These are phyloP conservation scores for Musa balbisiana DNA, from an alignment of 202 grass and related monocot genomes.

Conservation along the genomic window DNA sequence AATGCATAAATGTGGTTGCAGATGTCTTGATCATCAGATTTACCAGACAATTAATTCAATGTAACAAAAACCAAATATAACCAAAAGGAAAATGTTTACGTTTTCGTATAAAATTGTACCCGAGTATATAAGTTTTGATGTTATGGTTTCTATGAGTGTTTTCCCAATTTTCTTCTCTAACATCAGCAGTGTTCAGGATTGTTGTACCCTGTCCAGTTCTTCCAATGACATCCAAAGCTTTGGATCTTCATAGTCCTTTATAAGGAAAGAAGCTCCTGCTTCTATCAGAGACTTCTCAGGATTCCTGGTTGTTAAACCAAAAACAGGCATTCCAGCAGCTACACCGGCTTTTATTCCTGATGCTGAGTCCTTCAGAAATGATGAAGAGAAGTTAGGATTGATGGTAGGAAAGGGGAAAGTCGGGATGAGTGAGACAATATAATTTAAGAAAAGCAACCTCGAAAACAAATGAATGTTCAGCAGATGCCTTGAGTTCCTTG, in stretches of 20 bases:
- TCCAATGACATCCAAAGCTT: constrained; percentile 44
- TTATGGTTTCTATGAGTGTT: background rate
- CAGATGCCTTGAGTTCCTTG: constrained; percentile 47
- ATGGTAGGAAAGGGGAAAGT: background rate
- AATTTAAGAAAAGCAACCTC: constrained; percentile 36
- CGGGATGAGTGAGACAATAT: background rate
- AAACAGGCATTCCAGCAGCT: constrained; percentile 62
- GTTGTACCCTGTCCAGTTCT: constrained; percentile 21
- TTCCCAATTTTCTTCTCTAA: background rate
- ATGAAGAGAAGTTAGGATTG: background rate
- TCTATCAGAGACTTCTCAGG: constrained; percentile 54
- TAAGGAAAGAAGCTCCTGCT: constrained; percentile 61
- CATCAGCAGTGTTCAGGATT: background rate
- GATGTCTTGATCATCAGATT: no score
- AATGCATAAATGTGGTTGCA: no score
- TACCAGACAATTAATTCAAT: no score
- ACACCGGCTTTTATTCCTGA: constrained; percentile 75
- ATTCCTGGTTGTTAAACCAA: constrained; percentile 60
- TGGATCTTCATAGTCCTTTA: constrained; percentile 56
- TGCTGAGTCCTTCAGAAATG: constrained; percentile 51
- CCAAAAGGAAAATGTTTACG: no score
- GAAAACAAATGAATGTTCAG: constrained; percentile 62
- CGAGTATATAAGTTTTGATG: no score
- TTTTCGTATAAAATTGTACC: no score
- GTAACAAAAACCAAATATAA: no score